phyloP scores from a whole-genome alignment of 1,139 yeast species.

The Blastobotrys proliferans region DNA sequence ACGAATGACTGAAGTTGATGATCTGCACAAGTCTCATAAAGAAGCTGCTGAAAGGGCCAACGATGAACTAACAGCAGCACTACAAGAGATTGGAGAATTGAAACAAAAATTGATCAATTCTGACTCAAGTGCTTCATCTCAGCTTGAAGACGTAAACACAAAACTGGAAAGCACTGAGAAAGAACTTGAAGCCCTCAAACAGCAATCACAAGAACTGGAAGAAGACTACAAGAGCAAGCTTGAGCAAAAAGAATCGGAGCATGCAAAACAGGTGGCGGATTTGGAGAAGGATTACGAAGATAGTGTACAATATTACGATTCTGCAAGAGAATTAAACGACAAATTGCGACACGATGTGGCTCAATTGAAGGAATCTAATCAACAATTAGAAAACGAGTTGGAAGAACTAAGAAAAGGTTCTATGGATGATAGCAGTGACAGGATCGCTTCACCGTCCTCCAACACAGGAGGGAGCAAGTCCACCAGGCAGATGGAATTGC shows the following conservation, averaged over 20 bases:
- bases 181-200: slow-evolving; percentile 14
- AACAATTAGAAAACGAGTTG: slow-evolving; percentile 57
- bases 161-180: slow-evolving; percentile 13
- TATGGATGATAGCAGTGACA: slow-evolving; percentile 18
- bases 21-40: slow-evolving; percentile 31
- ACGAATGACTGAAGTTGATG: slow-evolving; percentile 23
- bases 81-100: slow-evolving; percentile 26
- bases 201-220: slow-evolving; percentile 15
- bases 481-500: slow-evolving; percentile 69
- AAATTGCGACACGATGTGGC: slow-evolving; percentile 68
- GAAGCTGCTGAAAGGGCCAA: slow-evolving; percentile 33
- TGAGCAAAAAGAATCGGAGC: slow-evolving; percentile 6
- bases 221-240: background rate
- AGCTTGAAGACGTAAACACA: slow-evolving; percentile 18
- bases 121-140: slow-evolving; percentile 18
- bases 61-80: slow-evolving; percentile 25
- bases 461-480: slow-evolving; percentile 43
- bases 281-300: slow-evolving; percentile 58
- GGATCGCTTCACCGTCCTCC: slow-evolving; percentile 15
- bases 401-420: slow-evolving; percentile 54
- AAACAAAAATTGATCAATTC: slow-evolving; percentile 27
- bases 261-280: slow-evolving; percentile 19
- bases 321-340: slow-evolving; percentile 70
- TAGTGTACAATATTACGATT: slow-evolving; percentile 67
- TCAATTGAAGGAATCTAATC: slow-evolving; percentile 54